These are phyloP conservation scores for Aspergillus novoparasiticus DNA, from an alignment of 2,329 filamentous ascomycete genomes.

Conservation along the genomic window DNA sequence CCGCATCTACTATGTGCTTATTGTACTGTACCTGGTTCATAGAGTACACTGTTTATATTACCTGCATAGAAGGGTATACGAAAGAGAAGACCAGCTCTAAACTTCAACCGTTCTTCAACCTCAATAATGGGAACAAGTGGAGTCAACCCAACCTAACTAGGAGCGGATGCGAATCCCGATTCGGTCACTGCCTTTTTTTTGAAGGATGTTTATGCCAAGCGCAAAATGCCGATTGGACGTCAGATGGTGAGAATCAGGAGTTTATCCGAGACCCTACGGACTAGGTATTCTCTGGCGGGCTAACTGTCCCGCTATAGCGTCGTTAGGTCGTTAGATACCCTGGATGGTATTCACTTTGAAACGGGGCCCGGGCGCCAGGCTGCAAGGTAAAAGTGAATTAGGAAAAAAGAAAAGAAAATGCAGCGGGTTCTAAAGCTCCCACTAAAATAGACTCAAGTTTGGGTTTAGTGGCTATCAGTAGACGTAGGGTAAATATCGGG, in stretches of 20 bases:
- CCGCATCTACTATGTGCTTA: fast-evolving
- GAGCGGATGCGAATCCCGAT: background rate
- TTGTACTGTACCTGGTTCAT: background rate
- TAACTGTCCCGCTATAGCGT: background rate
- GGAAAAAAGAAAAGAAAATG: background rate
- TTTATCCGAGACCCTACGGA: background rate
- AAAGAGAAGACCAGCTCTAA: background rate
- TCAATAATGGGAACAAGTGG: background rate
- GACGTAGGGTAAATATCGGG: conserved; percentile 1
- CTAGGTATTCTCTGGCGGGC: background rate
- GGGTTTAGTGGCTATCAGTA: background rate
- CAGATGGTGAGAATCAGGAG: background rate
- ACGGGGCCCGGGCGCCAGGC: background rate
- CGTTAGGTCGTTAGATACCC: background rate
- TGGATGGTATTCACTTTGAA: conserved; percentile 1
- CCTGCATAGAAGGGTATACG: too few relatives aligned
- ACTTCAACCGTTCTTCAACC: background rate
- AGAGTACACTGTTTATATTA: too few relatives aligned
- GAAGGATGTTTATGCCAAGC: background rate
- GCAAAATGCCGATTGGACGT: conserved; percentile 1
- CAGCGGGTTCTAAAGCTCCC: background rate
- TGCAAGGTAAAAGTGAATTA: background rate
- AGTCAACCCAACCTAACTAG: background rate
- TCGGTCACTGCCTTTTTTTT: background rate
- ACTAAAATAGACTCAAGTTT: background rate